Percentiles rank a stretch among this genome's conserved stretches.
Evolutionary conservation across 2,329 filamentous ascomycete species (phyloP).

Genomic region (Fusarium ambrosium): DNA sequence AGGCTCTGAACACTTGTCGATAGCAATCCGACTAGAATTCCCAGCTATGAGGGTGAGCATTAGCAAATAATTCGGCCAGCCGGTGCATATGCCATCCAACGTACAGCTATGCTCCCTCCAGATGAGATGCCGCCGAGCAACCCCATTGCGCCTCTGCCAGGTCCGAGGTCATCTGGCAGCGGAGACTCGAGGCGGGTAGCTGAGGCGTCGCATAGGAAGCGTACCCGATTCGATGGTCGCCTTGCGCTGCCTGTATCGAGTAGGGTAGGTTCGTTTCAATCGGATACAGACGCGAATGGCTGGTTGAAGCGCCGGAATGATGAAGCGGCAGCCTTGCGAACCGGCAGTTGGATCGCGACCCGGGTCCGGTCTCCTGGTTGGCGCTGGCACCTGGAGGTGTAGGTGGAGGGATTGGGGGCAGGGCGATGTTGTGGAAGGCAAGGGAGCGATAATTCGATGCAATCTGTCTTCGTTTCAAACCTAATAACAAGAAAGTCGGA

Average conservation of each 20-base stretch:
- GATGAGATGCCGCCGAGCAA: conserved; percentile 82
- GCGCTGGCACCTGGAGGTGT: conserved; percentile 34
- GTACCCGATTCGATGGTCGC: conserved; percentile 8
- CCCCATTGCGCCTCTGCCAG: conserved; percentile 70
- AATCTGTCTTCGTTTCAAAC: conserved; percentile 36
- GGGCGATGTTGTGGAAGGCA: not conserved
- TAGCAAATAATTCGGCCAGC: conserved; percentile 26
- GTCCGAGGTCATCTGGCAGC: conserved; percentile 63
- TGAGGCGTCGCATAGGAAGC: conserved; percentile 45
- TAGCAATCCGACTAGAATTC: conserved; percentile 91
- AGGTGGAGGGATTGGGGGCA: conserved; percentile 10
- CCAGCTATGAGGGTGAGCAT: conserved; percentile 70
- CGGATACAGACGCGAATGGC: conserved; percentile 30
- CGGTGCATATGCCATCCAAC: conserved; percentile 48
- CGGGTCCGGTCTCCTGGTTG: conserved; percentile 21
- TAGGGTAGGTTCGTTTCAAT: conserved; percentile 17
- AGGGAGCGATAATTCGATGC: conserved; percentile 19
- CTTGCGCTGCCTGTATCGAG: conserved; percentile 14
- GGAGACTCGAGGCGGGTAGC: conserved; percentile 37
- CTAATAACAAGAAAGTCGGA: conserved; percentile 39
- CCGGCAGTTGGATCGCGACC: conserved; percentile 23
- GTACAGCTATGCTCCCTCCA: conserved; percentile 81
- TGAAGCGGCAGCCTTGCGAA: conserved; percentile 20
- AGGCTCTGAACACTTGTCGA: conserved; percentile 96
- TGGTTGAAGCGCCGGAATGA: conserved; percentile 24